Evolutionary conservation across 768 basidiomycete species (phyloP).

Genomic region (Glaciozyma antarctica): DNA sequence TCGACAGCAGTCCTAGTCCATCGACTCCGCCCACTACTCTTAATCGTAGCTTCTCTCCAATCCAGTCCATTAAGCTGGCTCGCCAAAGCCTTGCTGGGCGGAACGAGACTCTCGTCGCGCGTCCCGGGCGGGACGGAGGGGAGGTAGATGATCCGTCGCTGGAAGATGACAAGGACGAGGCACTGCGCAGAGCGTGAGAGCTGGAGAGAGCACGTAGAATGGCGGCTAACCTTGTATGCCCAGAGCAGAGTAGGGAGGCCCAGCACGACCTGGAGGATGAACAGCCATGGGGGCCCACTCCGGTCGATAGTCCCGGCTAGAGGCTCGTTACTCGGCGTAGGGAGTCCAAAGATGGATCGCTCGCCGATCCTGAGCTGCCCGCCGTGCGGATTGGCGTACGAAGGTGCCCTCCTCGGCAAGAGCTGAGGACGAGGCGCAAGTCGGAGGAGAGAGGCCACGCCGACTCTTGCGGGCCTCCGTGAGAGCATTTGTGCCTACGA

Average conservation of each 20-base stretch:
- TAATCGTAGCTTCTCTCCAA: slow-evolving; percentile 37
- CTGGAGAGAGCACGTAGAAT: not conserved
- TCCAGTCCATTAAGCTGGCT: slow-evolving; percentile 34
- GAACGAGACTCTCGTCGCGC: slow-evolving; percentile 39
- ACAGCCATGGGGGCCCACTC: not conserved
- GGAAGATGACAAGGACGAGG: slow-evolving; percentile 46
- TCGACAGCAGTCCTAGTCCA: slow-evolving; percentile 18
- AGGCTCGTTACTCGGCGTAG: slow-evolving; percentile 13
- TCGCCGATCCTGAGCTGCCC: no score
- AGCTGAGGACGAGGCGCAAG: no score
- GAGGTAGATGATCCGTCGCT: slow-evolving; percentile 50
- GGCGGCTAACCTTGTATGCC: slow-evolving; percentile 43
- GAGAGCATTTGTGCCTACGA: no score
- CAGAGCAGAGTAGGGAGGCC: slow-evolving; percentile 44
- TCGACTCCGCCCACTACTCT: slow-evolving; percentile 19
- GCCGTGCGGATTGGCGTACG: no score
- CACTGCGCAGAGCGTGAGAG: slow-evolving; percentile 38
- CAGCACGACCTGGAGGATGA: slow-evolving; percentile 33
- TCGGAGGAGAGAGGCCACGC: no score
- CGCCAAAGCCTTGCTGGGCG: slow-evolving; percentile 19
- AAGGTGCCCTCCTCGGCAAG: no score
- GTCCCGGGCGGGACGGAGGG: slow-evolving; percentile 45
- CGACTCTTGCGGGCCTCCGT: no score
- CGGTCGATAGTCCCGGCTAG: slow-evolving; percentile 9
- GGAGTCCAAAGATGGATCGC: not conserved